Evolutionary conservation across 2,329 filamentous ascomycete genomes (phyloP), one percentile per base, ranked within the genome.

Genomic region (Pleurostoma richardsiae): DNA sequence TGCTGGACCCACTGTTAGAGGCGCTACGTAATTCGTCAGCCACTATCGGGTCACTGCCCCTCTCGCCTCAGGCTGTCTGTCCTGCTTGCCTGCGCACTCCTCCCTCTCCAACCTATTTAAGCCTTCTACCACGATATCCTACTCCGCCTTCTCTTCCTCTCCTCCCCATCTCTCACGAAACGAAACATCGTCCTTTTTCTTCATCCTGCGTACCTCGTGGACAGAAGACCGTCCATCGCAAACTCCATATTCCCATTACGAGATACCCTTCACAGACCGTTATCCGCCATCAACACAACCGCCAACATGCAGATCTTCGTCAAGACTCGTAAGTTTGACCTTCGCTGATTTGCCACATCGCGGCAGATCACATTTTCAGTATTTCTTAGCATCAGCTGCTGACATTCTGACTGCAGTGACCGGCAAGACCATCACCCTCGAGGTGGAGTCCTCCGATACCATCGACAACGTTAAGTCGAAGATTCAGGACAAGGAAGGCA

Each of bases 271-370:
- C 46, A 48, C 50, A 42, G 49, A 50, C 41, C 46, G 51, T 36
- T 51, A 59, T 50, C 59, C 64, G 66, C 56, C 71, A 83, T 57
- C 53, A 44, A 29, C 48, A 65, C 59, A 82, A 78, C 80, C 80
- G 59, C 50, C 82, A 81, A 72, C 70, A 95, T 96, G 91, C 91
- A 96, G 81, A 96, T 96, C 80, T 96, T 96, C 73, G 91, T 96
- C 63, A 96, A 96, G 85, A 96, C 90, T 60, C 82, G 86, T 90
- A 77, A 80, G 86, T 85, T 61, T 33, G 52, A 55, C 58, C 62
- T 59, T 54, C 44, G 49, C 54, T 54, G 45, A 50, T 54, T 30
- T 27, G 38, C 41, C 38, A 19, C 19, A 19, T 19, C 19, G 19
- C 19, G 19, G 19, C 19, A 19, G 19, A 19, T 19, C 19, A 19